Evolutionary conservation across 2,329 filamentous ascomycete genomes (phyloP), one percentile per base, ranked within the genome.

Genomic region (Ophiocordyceps unilateralis): DNA sequence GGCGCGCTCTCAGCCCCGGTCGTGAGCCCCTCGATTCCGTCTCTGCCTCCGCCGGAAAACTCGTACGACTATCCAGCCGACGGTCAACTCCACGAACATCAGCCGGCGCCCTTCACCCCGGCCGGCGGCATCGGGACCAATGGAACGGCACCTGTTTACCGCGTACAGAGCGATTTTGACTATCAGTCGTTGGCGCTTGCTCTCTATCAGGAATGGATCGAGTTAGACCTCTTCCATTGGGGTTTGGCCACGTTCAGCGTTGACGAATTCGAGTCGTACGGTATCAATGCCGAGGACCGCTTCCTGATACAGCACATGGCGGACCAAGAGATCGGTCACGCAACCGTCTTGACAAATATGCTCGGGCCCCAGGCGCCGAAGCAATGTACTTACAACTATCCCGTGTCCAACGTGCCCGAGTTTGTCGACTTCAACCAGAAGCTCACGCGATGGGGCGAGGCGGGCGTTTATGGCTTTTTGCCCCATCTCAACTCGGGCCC

Each of bases 391-490:
- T 93, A 93, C 66, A 77, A 86, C 63, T 91, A 91, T 56, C 84
- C 84, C 1, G 83, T 76, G 55, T 74, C 65, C 44, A 87, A 75
- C 26, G 77, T 89, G 0, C 73, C 69, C 43, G 83, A 91, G 59
- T 89, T 76, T 55, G 67, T 91, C 52, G 84, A 91, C 64, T 91
- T 91, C 63, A 79, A 75, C 59, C 83, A 89, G 62, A 87, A 87
- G 61, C 63, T 91, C n/a, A 91, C 85, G 1, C 78, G 83, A 28
- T 86, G 74, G 60, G 83, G 83, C 41, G 84, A 91, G 58, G 73
- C 79, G 11, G 81, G 83, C 40, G 83, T 88, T 1, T 87, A 83
- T 63, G 83, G 84, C 0, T 91, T 89, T 64, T 66, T 88, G 48
- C 72, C 77, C 41, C 84, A 91, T 54, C 69, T 91, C 40, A 76